Base-by-base conservation (phyloP, 768 basidiomycete species). In the Trametes maxima region DNA sequence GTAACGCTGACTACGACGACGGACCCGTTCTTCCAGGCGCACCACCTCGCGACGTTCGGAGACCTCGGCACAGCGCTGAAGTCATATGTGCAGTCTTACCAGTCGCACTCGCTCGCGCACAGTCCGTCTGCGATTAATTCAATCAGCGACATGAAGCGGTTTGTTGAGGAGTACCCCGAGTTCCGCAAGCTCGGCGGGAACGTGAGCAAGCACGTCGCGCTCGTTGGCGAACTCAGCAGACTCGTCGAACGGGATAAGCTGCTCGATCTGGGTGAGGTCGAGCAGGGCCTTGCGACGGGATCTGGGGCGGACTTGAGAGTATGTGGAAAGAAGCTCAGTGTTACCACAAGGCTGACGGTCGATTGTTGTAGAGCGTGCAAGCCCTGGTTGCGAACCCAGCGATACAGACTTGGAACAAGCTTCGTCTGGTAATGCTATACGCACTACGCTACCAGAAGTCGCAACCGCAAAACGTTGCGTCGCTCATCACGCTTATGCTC, bases 141-240 rank as follows among this genome's bases (percentile, higher is more conserved):
- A 0, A 94, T 98, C 59, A 76, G 81, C 5, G 97, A 99, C 67
- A 99, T 99, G 97, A 98, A 98, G 73, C 86, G 83, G 10, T 96
- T 96, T 68, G 92, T 99, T 2, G 97, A 99, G 72, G 95, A 98
- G 68, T 99, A 96, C 75, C 97, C 97, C 1, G 97, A 99, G 74
- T 98, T 98, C 70, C 82, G 89, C 67, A 95, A 95, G 72, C 81
- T 99, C 33, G 95, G 97, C 1, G 95, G 95, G 10, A 99, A 99
- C 72, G 97, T 99, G 33, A 96, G 94, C 78, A 99, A 98, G 75
- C 97, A 98, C 69, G 97, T 98, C 21, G 93, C 96, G 7, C 76
- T 99, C 22, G 97, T 99, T 0, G 96, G 97, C 13, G 97, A 99
- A 72, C 81, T 99, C 62, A 96, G 94, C 70, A 81, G 96, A 61